These are phyloP conservation scores for Boletus barrowsii DNA, from an alignment of 768 basidiomycete genomes.

Conservation along the genomic window DNA sequence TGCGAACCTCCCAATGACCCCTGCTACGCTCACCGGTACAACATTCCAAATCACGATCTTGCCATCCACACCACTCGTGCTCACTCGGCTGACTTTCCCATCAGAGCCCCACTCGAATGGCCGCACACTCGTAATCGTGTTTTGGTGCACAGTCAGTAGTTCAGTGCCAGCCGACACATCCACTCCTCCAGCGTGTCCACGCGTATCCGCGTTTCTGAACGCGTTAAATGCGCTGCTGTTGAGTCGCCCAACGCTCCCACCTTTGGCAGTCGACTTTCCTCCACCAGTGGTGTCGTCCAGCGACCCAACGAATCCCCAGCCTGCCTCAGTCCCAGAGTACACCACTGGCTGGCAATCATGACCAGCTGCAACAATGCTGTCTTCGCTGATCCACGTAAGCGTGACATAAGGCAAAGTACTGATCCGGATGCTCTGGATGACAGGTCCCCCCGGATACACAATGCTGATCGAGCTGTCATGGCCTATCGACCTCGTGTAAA, in stretches of 20 bases:
- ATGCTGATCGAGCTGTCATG: constrained; percentile 94
- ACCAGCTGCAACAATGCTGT: constrained; percentile 83
- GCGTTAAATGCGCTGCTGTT: constrained; percentile 93
- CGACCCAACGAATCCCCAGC: constrained; percentile 79
- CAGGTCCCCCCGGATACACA: constrained; percentile 83
- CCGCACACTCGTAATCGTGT: constrained; percentile 92
- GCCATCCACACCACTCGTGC: constrained; percentile 93
- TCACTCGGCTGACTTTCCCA: constrained; percentile 68
- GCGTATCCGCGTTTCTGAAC: constrained; percentile 88
- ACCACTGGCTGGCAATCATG: constrained; percentile 97
- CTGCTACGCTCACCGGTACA: constrained; percentile 46
- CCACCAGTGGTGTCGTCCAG: constrained; percentile 74
- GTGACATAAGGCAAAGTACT: constrained; percentile 80
- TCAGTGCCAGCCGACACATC: constrained; percentile 58
- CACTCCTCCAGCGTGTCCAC: constrained; percentile 42
- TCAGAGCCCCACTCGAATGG: constrained; percentile 57
- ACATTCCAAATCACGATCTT: constrained; percentile 88
- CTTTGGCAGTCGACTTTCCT: constrained; percentile 38
- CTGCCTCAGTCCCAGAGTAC: constrained; percentile 68
- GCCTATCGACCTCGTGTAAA: constrained; percentile 46
- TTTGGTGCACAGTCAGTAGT: constrained; percentile 90
- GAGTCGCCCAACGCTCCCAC: constrained; percentile 62
- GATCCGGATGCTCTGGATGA: constrained; percentile 69
- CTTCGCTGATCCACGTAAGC: constrained; percentile 82
- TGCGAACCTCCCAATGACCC: constrained; percentile 48